Conservation (phyloP, 257 asterid species). For the Solanum appendiculatum region DNA sequence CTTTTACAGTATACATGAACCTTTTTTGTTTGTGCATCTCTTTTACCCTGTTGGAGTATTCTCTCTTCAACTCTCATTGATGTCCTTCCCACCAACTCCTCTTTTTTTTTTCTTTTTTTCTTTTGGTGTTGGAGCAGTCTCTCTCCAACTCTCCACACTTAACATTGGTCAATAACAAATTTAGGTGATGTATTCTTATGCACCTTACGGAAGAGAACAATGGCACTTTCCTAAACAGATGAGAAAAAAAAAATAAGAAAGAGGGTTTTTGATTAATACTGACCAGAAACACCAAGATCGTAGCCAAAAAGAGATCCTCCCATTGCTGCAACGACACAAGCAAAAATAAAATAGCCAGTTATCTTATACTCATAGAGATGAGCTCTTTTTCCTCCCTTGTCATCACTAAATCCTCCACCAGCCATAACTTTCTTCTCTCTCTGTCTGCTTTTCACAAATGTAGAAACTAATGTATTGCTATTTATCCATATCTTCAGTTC, state of each 20-base stretch:
- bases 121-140: no score
- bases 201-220: neutral
- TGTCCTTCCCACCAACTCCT: no score
- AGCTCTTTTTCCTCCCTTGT: slow-evolving; percentile 42
- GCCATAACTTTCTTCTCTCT: slow-evolving; percentile 34
- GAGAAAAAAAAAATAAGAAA: no score
- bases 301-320: slow-evolving; percentile 89
- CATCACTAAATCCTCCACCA: slow-evolving; percentile 44
- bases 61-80: no score
- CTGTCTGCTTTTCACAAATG: neutral
- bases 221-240: neutral
- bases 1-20: no score
- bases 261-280: neutral
- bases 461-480: neutral
- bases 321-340: slow-evolving; percentile 75
- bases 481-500: neutral
- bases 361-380: slow-evolving; percentile 59
- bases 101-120: no score
- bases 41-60: no score
- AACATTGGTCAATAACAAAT: neutral
- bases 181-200: neutral
- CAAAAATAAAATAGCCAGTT: slow-evolving; percentile 56
- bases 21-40: no score
- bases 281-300: slow-evolving; percentile 92
- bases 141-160: no score